Evolutionary conservation across 1,284 basidiomycete species (phyloP).

Genomic region (Veloboletus limbatus): DNA sequence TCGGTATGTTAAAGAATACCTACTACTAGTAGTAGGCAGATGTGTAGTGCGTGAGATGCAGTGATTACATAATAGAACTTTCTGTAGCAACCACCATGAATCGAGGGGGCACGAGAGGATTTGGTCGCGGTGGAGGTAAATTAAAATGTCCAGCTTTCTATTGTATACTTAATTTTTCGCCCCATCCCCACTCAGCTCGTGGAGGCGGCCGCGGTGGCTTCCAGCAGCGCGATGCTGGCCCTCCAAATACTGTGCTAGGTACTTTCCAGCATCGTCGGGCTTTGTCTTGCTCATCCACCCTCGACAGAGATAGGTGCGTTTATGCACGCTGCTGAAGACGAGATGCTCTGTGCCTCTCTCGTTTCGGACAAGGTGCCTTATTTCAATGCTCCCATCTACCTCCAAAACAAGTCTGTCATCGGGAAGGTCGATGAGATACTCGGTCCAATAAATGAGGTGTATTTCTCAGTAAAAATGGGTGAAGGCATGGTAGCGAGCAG

Average conservation of each 20-base stretch:
- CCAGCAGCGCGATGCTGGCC: conserved; percentile 72
- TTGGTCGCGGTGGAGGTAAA: conserved; percentile 44
- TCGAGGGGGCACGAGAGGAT: conserved; percentile 47
- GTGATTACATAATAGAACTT: conserved; percentile 12
- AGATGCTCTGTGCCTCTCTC: conserved; percentile 93
- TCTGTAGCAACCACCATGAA: conserved; percentile 39
- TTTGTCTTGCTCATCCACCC: conserved; percentile 1
- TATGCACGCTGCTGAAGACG: conserved; percentile 94
- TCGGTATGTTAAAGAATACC: too few species aligned
- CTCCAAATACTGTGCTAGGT: conserved; percentile 85
- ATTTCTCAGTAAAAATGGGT: conserved; percentile 97
- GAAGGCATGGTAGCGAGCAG: conserved; percentile 93
- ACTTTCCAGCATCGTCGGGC: conserved; percentile 6
- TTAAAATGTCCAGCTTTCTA: background rate
- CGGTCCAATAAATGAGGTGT: conserved; percentile 98
- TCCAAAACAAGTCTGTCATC: conserved; percentile 95
- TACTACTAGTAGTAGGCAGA: too few species aligned
- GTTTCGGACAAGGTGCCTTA: conserved; percentile 93
- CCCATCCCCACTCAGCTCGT: conserved; percentile 37
- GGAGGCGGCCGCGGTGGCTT: conserved; percentile 66
- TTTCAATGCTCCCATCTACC: conserved; percentile 99
- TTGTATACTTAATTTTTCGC: conserved; percentile 11
- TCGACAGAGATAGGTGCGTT: conserved; percentile 81
- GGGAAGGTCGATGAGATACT: conserved; percentile 97
- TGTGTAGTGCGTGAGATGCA: too few species aligned